Conservation (phyloP, 2,329 filamentous ascomycete genomes). For the Sclerotinia borealis region DNA sequence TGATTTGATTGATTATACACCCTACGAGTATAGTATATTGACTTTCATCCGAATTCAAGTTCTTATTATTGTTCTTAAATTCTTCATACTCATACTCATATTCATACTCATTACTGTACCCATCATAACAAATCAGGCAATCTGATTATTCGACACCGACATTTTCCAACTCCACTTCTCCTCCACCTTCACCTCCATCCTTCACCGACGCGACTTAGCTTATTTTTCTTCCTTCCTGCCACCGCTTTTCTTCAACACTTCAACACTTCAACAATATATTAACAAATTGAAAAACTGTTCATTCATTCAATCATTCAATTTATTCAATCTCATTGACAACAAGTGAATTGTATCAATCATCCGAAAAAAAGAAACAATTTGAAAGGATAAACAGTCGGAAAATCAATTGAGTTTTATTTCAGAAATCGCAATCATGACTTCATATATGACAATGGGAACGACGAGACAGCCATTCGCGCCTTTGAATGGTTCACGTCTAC, state of each 20-base stretch:
- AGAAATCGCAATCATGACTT: conserved; percentile 21
- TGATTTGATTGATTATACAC: no score
- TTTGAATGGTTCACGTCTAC: conserved; percentile 61
- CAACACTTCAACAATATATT: background rate
- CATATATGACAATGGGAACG: conserved; percentile 25
- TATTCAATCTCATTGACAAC: background rate
- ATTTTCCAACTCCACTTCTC: background rate
- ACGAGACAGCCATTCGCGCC: conserved; percentile 67
- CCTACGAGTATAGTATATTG: no score
- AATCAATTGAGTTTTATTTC: background rate
- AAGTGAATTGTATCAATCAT: background rate
- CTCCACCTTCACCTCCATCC: background rate
- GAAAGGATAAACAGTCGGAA: background rate
- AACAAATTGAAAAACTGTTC: background rate
- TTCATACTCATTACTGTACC: no score
- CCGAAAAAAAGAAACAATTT: background rate
- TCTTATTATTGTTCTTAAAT: no score
- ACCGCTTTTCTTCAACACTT: background rate
- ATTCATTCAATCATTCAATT: background rate
- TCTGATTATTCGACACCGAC: background rate
- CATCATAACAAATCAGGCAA: background rate
- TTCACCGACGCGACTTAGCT: conserved; percentile 1
- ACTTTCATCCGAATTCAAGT: background rate
- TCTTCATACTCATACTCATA: no score
- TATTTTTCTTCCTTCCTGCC: conserved; percentile 1